Evolutionary conservation across 108 stramenopile genomes (phyloP), one percentile per base, ranked within the genome.

Genomic region (Nitzschia sp.): DNA sequence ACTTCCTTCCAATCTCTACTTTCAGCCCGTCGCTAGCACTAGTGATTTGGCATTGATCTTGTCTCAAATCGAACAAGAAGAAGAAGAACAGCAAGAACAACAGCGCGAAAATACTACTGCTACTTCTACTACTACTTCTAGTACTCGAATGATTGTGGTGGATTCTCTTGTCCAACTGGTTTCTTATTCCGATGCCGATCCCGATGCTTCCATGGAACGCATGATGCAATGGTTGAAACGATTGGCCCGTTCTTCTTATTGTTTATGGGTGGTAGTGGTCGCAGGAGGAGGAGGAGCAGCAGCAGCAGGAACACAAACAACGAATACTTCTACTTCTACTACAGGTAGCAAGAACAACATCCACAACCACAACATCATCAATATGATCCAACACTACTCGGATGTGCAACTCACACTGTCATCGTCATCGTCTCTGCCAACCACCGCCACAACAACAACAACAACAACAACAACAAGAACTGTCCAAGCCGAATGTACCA

Each of bases 171-270:
- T 31, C 17, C 35, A 15, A 26, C 52, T 68, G 38, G 3, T 68
- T 16, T 4, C 21, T 44, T 17, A 36, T 34, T 11, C 32, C 29
- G 44, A 57, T 55, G 5, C 6, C 41, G 44, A 35, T 21, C 4
- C 29, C 13, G 30, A 53, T 54, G 9, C 50, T 30, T n/a, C 53
- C 53, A 8, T 4, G 25, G 22, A 32, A 58, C 56, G 31, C 2
- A n/a, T 45, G 27, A 5, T 35, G 25, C 68, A 53, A 58, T 58
- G 68, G 56, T 44, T 68, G 22, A 68, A 58, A 57, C 55, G 68
- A 44, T 13, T 68, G 6, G 55, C 68, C 6, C 22, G 56, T 22
- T 41, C 36, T 15, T 46, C 56, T 45, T 31, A 33, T 25, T 17
- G 56, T 15, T 58, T 15, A 28, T 25, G 56, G 3, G 45, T 68